Evolutionary conservation across 2,329 filamentous ascomycete species (phyloP), one percentile per base, ranked within the genome.

Genomic region (Sarocladiaceae sp.): DNA sequence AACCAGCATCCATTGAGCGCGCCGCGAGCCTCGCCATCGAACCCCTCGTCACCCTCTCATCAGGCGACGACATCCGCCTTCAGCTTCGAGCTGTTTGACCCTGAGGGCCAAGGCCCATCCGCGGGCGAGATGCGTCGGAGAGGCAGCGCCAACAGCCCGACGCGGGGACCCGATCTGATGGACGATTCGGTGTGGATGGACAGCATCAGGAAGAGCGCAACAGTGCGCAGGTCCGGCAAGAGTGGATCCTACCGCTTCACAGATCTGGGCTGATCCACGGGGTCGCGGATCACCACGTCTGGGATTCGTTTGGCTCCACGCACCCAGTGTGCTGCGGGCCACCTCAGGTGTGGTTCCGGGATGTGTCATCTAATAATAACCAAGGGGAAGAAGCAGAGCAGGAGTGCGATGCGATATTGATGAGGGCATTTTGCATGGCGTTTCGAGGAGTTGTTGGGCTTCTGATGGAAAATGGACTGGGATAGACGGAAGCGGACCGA

Each of bases 111-210:
- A 15, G 53, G 51, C 49, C 51, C 39, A n/a, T 48, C 52, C 1
- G 50, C 52, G 16, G 59, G 58, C 26, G 56, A 60, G 12, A 77
- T 73, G 58, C 78, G 78, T 53, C 69, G 83, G 33, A 76, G 81
- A 19, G 79, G 76, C 45, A 89, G 84, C 61, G 72, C 74, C 4
- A 82, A 90, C 46, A 88, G 80, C 94, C 53, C 79, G 90, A 42
- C 39, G n/a, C 20, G 24, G 39, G 39, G 39, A 24, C 34, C 34
- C 61, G 82, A 89, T 53, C 85, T 93, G 58, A 74, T 97, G 45
- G 88, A 93, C 56, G 86, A 91, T 57, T 93, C 88, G 15, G 83
- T 86, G 13, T 97, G 91, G 91, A 87, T 91, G 43, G 88, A 95
- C 66, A 95, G 87, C 69, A 89, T 96, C 51, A 76, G 89, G 51